These are phyloP conservation scores for Suillus ampliporus DNA, from an alignment of 768 basidiomycete species.

Conservation along the genomic window DNA sequence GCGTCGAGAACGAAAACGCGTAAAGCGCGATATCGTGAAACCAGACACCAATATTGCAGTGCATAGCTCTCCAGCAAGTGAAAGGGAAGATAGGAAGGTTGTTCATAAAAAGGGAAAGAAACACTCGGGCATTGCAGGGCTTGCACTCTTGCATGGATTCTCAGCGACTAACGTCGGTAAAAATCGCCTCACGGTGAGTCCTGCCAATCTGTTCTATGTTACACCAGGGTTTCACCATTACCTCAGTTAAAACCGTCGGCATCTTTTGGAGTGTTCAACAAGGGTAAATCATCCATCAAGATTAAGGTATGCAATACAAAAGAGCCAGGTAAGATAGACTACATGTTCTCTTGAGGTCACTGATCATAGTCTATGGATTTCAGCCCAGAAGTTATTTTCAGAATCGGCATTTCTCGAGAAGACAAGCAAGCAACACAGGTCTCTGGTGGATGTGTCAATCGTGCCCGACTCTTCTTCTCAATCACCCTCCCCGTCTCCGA, in stretches of 20 bases:
- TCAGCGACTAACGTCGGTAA: constrained; percentile 44
- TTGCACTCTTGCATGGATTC: constrained; percentile 45
- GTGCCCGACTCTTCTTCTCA: background rate
- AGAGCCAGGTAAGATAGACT: constrained; percentile 20
- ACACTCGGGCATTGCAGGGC: constrained; percentile 25
- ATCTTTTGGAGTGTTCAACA: constrained; percentile 42
- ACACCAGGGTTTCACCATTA: background rate
- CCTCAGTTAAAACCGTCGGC: constrained; percentile 36
- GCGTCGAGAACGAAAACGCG: constrained; percentile 66
- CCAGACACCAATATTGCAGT: constrained; percentile 22
- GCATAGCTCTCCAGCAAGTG: constrained; percentile 16
- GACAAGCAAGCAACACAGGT: constrained; percentile 14
- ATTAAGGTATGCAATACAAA: constrained; percentile 22
- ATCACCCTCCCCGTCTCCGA: constrained; percentile 18
- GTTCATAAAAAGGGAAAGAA: constrained; percentile 29
- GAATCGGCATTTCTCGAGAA: constrained; percentile 52
- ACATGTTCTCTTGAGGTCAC: background rate
- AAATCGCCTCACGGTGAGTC: constrained; percentile 41
- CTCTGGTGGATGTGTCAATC: constrained; percentile 1
- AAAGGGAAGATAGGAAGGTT: constrained; percentile 16
- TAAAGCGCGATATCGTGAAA: constrained; percentile 59
- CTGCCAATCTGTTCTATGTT: background rate
- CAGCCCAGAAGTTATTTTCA: constrained; percentile 44
- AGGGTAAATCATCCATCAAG: constrained; percentile 41
- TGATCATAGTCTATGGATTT: constrained; percentile 17